A percentile compares a stretch with the other conserved stretches of the same genome.
These are phyloP conservation scores for Allium sativum DNA, from an alignment of 106 monocot genomes.

Conservation along the genomic window DNA sequence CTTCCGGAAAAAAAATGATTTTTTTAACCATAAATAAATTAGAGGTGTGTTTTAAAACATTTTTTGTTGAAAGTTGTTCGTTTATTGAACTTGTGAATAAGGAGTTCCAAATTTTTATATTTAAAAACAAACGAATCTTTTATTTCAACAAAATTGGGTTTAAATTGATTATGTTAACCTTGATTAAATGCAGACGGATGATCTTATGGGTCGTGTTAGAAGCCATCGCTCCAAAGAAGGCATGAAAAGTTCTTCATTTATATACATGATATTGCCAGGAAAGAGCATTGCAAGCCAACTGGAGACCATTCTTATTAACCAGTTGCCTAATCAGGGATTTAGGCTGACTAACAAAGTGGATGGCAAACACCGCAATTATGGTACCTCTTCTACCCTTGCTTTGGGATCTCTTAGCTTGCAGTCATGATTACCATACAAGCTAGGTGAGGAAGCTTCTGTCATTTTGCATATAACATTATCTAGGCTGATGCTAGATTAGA, in stretches of 20 bases:
- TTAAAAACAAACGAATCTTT: too few species aligned
- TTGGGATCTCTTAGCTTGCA: slow-evolving; percentile 22
- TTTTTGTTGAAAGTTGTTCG: too few species aligned
- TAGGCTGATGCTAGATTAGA: not conserved
- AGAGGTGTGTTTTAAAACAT: too few species aligned
- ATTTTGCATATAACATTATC: not conserved
- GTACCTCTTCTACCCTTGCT: slow-evolving; percentile 32
- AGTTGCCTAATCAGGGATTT: slow-evolving; percentile 64
- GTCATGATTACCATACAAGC: slow-evolving; percentile 9
- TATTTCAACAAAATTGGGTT: too few species aligned
- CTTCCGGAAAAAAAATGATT: too few species aligned
- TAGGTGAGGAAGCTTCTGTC: not conserved
- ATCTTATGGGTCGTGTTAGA: slow-evolving; percentile 61
- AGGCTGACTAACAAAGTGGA: slow-evolving; percentile 63
- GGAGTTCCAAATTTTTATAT: too few species aligned
- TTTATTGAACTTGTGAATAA: too few species aligned
- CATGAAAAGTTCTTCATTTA: slow-evolving; percentile 39
- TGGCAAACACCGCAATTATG: slow-evolving; percentile 89
- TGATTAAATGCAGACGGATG: slow-evolving; percentile 68
- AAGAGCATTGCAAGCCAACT: slow-evolving; percentile 86
- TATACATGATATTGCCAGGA: slow-evolving; percentile 77
- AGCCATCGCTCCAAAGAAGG: slow-evolving; percentile 70
- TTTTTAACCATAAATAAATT: too few species aligned
- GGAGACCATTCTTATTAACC: slow-evolving; percentile 96
- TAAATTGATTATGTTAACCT: too few species aligned